Conservation (phyloP, 257 asterid species). For the Ilex aquifolium region DNA sequence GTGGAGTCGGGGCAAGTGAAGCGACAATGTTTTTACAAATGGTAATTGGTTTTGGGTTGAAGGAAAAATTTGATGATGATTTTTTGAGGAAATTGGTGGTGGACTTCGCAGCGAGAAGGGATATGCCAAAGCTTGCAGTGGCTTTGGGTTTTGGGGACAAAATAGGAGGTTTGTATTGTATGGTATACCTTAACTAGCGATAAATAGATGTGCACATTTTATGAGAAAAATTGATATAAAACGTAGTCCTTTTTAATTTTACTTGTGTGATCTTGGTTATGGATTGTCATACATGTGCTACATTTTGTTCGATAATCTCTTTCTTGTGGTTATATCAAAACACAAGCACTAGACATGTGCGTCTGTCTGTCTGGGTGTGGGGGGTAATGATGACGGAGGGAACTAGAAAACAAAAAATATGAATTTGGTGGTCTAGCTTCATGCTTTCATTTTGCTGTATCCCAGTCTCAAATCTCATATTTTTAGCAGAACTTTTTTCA, state of each 20-base stretch:
- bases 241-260: background rate
- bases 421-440: background rate
- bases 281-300: background rate
- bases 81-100: constrained; percentile 19
- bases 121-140: constrained; percentile 24
- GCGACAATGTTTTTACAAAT: constrained; percentile 26
- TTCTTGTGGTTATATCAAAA: background rate
- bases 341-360: no score
- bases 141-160: constrained; percentile 21
- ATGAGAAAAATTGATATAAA: no score
- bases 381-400: background rate
- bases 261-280: background rate
- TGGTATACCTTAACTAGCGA: background rate
- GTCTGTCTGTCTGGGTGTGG: no score
- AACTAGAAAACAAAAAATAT: background rate
- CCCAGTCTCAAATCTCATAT: background rate
- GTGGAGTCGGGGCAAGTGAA: constrained; percentile 21
- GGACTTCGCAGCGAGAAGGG: constrained; percentile 20
- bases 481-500: background rate
- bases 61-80: constrained; percentile 21
- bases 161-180: constrained; percentile 15
- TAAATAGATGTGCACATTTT: no score
- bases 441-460: background rate
- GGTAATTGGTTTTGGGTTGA: constrained; percentile 17
- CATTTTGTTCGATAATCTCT: background rate